Evolutionary conservation across 805 yeast genomes (phyloP).

Genomic region (Starmerella powellii): DNA sequence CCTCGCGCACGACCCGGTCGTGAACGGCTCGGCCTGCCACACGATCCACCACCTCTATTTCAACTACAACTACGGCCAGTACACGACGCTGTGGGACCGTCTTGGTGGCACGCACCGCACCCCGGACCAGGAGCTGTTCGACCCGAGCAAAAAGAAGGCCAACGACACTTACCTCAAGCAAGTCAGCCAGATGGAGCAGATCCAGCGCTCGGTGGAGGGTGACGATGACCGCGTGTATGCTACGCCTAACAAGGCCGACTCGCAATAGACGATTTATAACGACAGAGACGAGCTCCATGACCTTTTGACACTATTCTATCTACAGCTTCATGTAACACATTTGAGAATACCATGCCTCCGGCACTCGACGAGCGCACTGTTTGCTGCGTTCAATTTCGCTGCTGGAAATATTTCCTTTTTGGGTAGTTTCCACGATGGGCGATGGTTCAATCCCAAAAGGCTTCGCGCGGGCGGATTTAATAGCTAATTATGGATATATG

Average conservation of each 20-base stretch:
- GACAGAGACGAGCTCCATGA: neutral
- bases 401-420: too few species aligned
- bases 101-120: conserved; percentile 84
- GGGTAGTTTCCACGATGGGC: too few species aligned
- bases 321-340: too few species aligned
- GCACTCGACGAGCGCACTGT: too few species aligned
- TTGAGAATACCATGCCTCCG: too few species aligned
- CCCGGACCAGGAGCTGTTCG: conserved; percentile 81
- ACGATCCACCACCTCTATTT: conserved; percentile 93
- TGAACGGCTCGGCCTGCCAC: conserved; percentile 97
- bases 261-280: neutral
- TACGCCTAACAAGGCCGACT: conserved; percentile 5
- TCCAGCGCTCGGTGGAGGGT: conserved; percentile 72
- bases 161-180: conserved; percentile 58
- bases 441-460: too few species aligned
- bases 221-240: conserved; percentile 64
- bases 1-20: conserved; percentile 80
- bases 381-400: too few species aligned
- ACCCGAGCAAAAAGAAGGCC: conserved; percentile 45
- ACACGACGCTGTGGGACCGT: conserved; percentile 97
- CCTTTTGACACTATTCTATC: too few species aligned
- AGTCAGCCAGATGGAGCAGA: conserved; percentile 59
- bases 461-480: too few species aligned
- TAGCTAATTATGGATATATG: neutral
- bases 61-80: conserved; percentile 97